Evolutionary conservation across 768 basidiomycete genomes (phyloP).

Genomic region (Cystobasidium tubakii): DNA sequence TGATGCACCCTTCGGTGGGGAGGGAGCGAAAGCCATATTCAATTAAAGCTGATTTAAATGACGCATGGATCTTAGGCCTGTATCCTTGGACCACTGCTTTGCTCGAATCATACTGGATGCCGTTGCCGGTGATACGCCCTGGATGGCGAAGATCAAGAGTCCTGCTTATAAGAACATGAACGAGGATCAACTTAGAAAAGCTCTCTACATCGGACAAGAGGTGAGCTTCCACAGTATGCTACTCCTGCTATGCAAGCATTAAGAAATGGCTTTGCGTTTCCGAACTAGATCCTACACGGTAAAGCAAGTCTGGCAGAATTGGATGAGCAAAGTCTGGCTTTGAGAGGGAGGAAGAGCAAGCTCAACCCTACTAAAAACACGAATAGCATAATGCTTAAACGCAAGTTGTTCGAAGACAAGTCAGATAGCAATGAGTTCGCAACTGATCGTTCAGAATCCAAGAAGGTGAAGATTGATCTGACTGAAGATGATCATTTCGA

Average conservation of each 20-base stretch:
- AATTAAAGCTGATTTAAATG: no score
- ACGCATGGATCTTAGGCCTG: neutral
- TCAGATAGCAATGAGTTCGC: neutral
- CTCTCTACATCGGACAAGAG: conserved; percentile 3
- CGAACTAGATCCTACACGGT: conserved; percentile 19
- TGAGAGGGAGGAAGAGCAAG: conserved; percentile 32
- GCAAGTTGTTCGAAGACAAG: neutral
- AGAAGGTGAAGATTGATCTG: conserved; percentile 4
- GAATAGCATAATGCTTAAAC: neutral
- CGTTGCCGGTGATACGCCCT: conserved; percentile 18
- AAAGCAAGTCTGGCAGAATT: conserved; percentile 13
- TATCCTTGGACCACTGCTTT: conserved; percentile 33
- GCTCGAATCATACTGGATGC: conserved; percentile 34
- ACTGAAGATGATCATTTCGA: conserved; percentile 1
- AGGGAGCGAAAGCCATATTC: no score
- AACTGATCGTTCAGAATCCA: neutral
- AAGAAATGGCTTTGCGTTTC: no score
- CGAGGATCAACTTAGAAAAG: neutral
- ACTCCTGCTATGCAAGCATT: no score
- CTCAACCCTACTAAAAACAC: neutral
- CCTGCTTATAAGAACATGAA: conserved; percentile 27
- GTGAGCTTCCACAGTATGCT: conserved; percentile 5
- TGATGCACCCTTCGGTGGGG: neutral
- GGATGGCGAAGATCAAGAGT: conserved; percentile 26
- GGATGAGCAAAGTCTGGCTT: conserved; percentile 19